Evolutionary conservation across 257 asterid genomes (phyloP).

Genomic region (Solanum lycopersicoides): DNA sequence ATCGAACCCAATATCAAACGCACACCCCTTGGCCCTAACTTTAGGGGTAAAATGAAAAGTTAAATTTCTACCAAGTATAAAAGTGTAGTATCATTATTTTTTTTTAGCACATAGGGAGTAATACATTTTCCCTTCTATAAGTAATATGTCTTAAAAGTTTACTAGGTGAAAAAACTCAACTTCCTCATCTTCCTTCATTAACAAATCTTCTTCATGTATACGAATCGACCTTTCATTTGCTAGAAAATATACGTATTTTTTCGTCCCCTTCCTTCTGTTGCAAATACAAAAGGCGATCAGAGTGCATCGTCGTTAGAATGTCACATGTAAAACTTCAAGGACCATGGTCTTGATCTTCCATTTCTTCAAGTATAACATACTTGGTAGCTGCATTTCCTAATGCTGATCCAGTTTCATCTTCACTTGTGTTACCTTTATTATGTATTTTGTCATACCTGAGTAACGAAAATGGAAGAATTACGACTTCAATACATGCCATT

Average conservation of each 20-base stretch:
- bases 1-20: no score
- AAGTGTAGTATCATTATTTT: background rate
- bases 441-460: constrained; percentile 64
- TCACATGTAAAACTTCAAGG: constrained; percentile 15
- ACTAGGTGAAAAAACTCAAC: background rate
- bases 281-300: background rate
- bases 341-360: constrained; percentile 54
- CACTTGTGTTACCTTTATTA: constrained; percentile 35
- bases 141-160: background rate
- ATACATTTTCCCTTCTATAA: no score
- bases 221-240: background rate
- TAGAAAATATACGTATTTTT: background rate
- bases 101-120: no score
- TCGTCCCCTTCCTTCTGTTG: background rate
- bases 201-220: background rate
- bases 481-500: background rate
- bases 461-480: background rate
- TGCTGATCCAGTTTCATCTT: constrained; percentile 16
- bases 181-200: background rate
- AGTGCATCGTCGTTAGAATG: background rate
- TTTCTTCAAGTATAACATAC: constrained; percentile 76
- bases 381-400: constrained; percentile 28
- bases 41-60: background rate
- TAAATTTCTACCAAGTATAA: background rate
- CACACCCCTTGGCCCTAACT: no score